phyloP scores from a whole-genome alignment of 768 basidiomycete genomes.

The Collybia sordida region DNA sequence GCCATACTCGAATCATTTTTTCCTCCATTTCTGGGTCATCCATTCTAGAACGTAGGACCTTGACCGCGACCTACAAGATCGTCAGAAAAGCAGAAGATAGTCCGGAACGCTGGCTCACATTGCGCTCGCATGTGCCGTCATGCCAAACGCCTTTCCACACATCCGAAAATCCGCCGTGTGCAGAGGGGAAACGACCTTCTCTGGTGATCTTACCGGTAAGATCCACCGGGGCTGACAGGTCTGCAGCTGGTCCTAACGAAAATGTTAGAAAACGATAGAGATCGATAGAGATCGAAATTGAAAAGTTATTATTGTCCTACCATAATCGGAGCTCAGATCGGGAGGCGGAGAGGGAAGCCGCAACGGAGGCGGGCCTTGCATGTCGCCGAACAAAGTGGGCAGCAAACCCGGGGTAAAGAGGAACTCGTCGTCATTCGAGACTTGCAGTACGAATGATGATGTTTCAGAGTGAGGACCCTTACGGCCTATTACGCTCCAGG shows the following conservation, averaged over 20 bases:
- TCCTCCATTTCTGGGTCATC: slow-evolving; percentile 29
- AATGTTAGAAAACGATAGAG: not conserved
- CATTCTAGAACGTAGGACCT: slow-evolving; percentile 34
- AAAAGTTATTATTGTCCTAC: not conserved
- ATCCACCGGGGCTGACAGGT: slow-evolving; percentile 20
- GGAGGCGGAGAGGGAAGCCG: slow-evolving; percentile 8
- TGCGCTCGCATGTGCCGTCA: slow-evolving; percentile 14
- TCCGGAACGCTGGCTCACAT: slow-evolving; percentile 16
- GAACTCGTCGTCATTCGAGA: slow-evolving; percentile 20
- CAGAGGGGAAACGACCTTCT: slow-evolving; percentile 31
- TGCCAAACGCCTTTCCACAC: slow-evolving; percentile 40
- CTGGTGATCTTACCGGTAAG: slow-evolving; percentile 29
- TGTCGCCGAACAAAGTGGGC: slow-evolving; percentile 29
- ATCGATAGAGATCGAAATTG: not conserved
- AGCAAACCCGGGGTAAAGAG: slow-evolving; percentile 35
- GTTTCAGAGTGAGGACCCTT: slow-evolving; percentile 36
- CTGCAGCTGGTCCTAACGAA: slow-evolving; percentile 1
- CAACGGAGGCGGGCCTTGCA: slow-evolving; percentile 11
- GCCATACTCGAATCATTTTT: slow-evolving; percentile 28
- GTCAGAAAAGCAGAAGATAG: not conserved
- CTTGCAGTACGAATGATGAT: slow-evolving; percentile 31
- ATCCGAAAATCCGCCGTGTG: slow-evolving; percentile 45
- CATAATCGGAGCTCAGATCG: slow-evolving; percentile 3
- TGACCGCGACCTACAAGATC: slow-evolving; percentile 31
- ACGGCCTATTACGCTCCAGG: slow-evolving; percentile 40